These are phyloP conservation scores for Dicorynia guianensis DNA, from an alignment of 306 rosid genomes.

Conservation along the genomic window DNA sequence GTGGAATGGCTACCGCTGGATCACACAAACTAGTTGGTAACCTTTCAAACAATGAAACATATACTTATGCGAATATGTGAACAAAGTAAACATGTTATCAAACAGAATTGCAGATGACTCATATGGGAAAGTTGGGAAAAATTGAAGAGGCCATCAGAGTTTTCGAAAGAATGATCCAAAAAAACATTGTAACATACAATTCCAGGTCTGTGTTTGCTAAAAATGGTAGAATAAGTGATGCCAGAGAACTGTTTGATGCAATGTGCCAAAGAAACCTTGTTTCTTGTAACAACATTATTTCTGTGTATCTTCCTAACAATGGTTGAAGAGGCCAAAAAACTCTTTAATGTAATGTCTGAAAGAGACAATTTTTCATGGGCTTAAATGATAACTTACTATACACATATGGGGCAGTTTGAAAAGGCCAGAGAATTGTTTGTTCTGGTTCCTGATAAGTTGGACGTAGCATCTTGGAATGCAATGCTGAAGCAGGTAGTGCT, in stretches of 20 bases:
- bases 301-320: slow-evolving; percentile 73
- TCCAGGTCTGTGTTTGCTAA: slow-evolving; percentile 75
- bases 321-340: slow-evolving; percentile 60
- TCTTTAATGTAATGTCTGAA: slow-evolving; percentile 68
- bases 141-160: slow-evolving; percentile 69
- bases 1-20: not conserved
- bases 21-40: not conserved
- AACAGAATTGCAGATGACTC: slow-evolving; percentile 62
- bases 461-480: slow-evolving; percentile 78
- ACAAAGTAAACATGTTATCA: slow-evolving; percentile 58
- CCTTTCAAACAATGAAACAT: slow-evolving; percentile 30
- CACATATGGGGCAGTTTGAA: slow-evolving; percentile 64
- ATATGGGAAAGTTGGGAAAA: slow-evolving; percentile 69
- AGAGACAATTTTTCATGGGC: slow-evolving; percentile 80
- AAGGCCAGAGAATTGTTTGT: slow-evolving; percentile 72
- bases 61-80: slow-evolving; percentile 52
- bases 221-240: slow-evolving; percentile 66
- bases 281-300: slow-evolving; percentile 83
- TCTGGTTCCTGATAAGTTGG: slow-evolving; percentile 70
- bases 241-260: slow-evolving; percentile 74
- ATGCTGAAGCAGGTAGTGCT: slow-evolving; percentile 33
- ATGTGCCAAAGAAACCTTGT: slow-evolving; percentile 69
- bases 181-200: slow-evolving; percentile 79
- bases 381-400: slow-evolving; percentile 75
- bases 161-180: slow-evolving; percentile 59